A percentile compares a stretch with the other conserved stretches of the same genome.
phyloP scores from a whole-genome alignment of 2,329 filamentous ascomycete genomes.

The Didymella exigua region DNA sequence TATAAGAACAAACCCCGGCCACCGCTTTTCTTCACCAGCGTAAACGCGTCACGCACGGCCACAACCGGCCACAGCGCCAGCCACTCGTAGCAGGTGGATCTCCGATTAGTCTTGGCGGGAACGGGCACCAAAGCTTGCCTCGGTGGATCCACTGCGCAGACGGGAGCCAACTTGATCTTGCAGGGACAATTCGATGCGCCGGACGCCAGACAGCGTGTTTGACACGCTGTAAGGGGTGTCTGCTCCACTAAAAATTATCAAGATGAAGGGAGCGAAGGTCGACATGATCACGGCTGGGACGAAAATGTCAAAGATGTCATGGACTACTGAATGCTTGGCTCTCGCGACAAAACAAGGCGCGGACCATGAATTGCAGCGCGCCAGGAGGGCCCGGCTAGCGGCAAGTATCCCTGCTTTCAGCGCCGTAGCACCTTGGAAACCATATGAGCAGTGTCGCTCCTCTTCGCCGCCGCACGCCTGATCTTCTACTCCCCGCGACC shows the following conservation, averaged over 20 bases:
- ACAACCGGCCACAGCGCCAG: slow-evolving; percentile 11
- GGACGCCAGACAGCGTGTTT: slow-evolving; percentile 2
- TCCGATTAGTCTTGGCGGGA: slow-evolving; percentile 11
- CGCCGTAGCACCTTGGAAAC: slow-evolving; percentile 6
- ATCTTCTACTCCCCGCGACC: neutral
- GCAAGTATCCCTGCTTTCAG: slow-evolving; percentile 7
- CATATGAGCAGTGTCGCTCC: slow-evolving; percentile 6
- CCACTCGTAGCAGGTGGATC: slow-evolving; percentile 8
- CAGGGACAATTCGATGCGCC: slow-evolving; percentile 2
- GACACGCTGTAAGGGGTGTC: neutral
- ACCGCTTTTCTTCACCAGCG: neutral
- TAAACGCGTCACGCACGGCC: slow-evolving; percentile 11
- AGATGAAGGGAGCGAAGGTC: neutral
- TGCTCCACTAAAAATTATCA: slow-evolving; percentile 5
- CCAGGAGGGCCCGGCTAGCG: slow-evolving; percentile 14
- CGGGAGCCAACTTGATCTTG: slow-evolving; percentile 11
- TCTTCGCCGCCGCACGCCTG: neutral
- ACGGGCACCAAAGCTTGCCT: slow-evolving; percentile 6
- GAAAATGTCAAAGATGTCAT: slow-evolving; percentile 14
- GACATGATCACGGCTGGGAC: neutral
- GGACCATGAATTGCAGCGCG: slow-evolving; percentile 4
- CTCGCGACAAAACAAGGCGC: slow-evolving; percentile 10
- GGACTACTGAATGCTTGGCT: slow-evolving; percentile 12
- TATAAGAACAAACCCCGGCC: neutral
- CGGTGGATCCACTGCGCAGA: slow-evolving; percentile 4